These are phyloP conservation scores for Coemansia sp. DNA, from an alignment of 192 early-diverging fungal genomes.

Conservation along the genomic window DNA sequence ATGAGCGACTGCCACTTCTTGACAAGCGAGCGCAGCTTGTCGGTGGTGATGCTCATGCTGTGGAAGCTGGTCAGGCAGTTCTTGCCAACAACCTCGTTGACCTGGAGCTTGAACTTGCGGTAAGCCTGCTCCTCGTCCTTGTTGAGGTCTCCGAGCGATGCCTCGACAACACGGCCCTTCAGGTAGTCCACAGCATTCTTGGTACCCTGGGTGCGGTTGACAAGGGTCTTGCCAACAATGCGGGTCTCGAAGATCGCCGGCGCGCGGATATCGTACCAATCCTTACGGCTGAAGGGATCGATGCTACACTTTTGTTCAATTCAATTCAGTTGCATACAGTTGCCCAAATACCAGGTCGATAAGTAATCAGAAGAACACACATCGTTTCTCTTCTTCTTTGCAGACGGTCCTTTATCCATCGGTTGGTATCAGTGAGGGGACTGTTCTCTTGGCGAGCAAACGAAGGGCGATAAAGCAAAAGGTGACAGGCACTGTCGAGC, in stretches of 20 bases:
- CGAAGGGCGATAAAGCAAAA: neutral
- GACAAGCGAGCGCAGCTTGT: slow-evolving; percentile 99
- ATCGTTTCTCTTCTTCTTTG: neutral
- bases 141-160: slow-evolving; percentile 95
- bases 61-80: slow-evolving; percentile 99
- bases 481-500: neutral
- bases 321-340: neutral
- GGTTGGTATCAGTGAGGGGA: neutral
- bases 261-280: slow-evolving; percentile 99
- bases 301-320: slow-evolving; percentile 52
- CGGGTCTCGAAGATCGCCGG: slow-evolving; percentile 95
- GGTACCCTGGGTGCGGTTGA: slow-evolving; percentile 99
- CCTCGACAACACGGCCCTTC: slow-evolving; percentile 95
- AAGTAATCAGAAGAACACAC: neutral
- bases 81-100: slow-evolving; percentile 97
- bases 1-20: slow-evolving; percentile 99
- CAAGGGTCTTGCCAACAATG: slow-evolving; percentile 97
- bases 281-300: slow-evolving; percentile 99
- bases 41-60: slow-evolving; percentile 99
- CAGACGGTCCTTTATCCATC: neutral
- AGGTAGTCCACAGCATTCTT: slow-evolving; percentile 96
- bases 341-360: neutral
- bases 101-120: slow-evolving; percentile 97
- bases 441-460: neutral
- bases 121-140: slow-evolving; percentile 89